These are phyloP conservation scores for Trypanosoma scelopori DNA, from an alignment of 208 protist genomes.

Conservation along the genomic window DNA sequence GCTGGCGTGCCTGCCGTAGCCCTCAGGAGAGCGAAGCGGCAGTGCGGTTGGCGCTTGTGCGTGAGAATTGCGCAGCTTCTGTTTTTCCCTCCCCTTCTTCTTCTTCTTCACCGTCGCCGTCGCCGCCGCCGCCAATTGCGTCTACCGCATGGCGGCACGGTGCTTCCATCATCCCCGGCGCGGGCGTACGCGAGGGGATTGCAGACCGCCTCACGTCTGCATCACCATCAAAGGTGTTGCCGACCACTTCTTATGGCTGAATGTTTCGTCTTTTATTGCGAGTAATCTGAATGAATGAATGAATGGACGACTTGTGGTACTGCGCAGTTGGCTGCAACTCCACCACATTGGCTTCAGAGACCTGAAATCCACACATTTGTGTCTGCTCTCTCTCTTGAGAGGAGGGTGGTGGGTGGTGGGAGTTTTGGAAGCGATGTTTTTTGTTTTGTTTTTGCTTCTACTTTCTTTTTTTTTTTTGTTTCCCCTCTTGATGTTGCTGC, in stretches of 20 bases:
- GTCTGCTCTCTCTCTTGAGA: not conserved
- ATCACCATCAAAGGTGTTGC: not conserved
- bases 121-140: not conserved
- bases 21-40: constrained; percentile 3
- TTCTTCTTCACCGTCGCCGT: too few species aligned
- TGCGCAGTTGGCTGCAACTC: too few species aligned
- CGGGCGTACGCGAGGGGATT: not conserved
- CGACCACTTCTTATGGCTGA: constrained; percentile 3
- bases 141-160: not conserved
- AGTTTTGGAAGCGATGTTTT: too few species aligned
- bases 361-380: not conserved
- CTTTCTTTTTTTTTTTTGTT: constrained; percentile 6
- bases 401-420: too few species aligned
- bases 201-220: not conserved
- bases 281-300: too few species aligned
- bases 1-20: constrained; percentile 3
- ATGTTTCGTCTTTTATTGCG: not conserved
- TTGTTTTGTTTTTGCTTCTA: not conserved
- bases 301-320: too few species aligned
- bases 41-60: constrained; percentile 15
- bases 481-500: not conserved
- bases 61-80: constrained; percentile 2
- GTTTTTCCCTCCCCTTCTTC: not conserved
- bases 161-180: not conserved
- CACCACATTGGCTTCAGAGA: too few species aligned